Evolutionary conservation across 768 basidiomycete species (phyloP).

Genomic region (Leccinum boreale): DNA sequence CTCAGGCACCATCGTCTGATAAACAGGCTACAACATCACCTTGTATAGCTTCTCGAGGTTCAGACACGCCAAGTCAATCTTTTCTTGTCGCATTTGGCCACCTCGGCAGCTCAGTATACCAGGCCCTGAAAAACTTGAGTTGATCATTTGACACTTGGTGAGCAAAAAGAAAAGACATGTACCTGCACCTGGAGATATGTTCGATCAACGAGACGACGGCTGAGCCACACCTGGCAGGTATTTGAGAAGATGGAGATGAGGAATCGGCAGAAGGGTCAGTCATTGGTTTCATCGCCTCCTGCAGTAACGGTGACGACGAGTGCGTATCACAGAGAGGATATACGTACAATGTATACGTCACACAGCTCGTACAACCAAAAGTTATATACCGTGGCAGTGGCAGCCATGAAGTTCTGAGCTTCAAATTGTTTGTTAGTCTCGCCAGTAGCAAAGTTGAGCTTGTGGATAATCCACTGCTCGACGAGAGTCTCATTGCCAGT

Average conservation of each 20-base stretch:
- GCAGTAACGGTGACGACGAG: no score
- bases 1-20: slow-evolving; percentile 75
- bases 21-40: slow-evolving; percentile 67
- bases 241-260: slow-evolving; percentile 53
- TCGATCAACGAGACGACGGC: slow-evolving; percentile 67
- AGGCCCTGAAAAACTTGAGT: slow-evolving; percentile 59
- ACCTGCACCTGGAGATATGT: slow-evolving; percentile 87
- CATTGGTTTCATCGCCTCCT: no score
- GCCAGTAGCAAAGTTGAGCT: slow-evolving; percentile 76
- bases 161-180: slow-evolving; percentile 18
- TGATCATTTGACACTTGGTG: neutral
- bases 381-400: slow-evolving; percentile 79
- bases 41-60: slow-evolving; percentile 78
- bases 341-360: slow-evolving; percentile 92
- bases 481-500: slow-evolving; percentile 89
- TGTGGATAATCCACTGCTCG: slow-evolving; percentile 94
- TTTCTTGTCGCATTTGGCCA: slow-evolving; percentile 92
- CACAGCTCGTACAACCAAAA: slow-evolving; percentile 99
- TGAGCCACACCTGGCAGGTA: slow-evolving; percentile 57
- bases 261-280: no score
- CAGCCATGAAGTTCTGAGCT: slow-evolving; percentile 89
- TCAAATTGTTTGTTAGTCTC: slow-evolving; percentile 75
- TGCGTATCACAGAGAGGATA: slow-evolving; percentile 41
- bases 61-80: slow-evolving; percentile 66
- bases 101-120: slow-evolving; percentile 84